Conservation (phyloP, 345 rosid species). For the Arabidopsis arenosa region DNA sequence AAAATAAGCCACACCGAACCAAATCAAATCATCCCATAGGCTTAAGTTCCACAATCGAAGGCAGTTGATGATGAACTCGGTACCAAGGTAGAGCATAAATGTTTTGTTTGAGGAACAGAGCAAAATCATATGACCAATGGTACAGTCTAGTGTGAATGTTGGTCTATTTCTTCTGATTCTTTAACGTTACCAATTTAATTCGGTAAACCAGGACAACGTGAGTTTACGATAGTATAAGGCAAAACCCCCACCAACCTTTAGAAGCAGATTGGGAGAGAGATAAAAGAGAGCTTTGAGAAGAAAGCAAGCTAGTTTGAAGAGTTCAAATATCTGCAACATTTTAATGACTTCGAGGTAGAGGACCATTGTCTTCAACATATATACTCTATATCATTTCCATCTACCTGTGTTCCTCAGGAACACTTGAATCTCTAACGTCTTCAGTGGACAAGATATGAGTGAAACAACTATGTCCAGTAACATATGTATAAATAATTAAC, state of each 20-base stretch:
- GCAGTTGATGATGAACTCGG: neutral
- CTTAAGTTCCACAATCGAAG: neutral
- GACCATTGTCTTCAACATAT: neutral
- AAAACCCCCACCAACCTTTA: neutral
- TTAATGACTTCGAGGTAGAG: neutral
- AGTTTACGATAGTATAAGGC: neutral
- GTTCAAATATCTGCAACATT: neutral
- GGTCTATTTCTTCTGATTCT: neutral
- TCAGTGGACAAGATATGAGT: conserved; percentile 4
- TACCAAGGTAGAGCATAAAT: neutral
- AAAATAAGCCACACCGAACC: neutral
- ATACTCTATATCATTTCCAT: neutral
- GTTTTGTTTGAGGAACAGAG: neutral
- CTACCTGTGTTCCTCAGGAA: neutral
- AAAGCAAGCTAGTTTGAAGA: neutral
- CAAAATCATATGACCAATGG: neutral
- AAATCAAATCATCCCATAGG: neutral
- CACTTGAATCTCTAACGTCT: neutral
- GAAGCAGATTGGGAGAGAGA: neutral
- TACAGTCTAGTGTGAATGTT: neutral
- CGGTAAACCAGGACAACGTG: neutral
- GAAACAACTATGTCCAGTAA: neutral
- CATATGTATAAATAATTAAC: neutral
- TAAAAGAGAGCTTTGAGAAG: neutral
- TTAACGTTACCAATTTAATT: neutral